Percentiles rank a stretch among this genome's conserved stretches.
phyloP scores from a whole-genome alignment of 2,329 filamentous ascomycete species.

The Diaporthe batatas region DNA sequence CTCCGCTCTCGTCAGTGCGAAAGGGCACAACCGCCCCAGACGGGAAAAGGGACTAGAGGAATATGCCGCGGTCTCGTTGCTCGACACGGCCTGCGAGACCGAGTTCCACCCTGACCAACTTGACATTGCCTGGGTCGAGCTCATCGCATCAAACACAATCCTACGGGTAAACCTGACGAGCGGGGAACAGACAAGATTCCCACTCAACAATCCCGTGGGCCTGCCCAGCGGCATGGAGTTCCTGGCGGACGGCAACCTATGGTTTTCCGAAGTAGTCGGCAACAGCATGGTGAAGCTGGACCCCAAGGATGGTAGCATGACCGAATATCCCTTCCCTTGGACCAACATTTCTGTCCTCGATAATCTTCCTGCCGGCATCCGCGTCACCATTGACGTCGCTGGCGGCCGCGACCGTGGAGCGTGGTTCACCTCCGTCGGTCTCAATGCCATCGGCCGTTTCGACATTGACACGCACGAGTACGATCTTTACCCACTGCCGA shows the following conservation, averaged over 20 bases:
- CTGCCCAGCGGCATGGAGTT: constrained; percentile 31
- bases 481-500: constrained; percentile 2
- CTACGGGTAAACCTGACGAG: constrained; percentile 23
- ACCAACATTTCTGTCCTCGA: constrained; percentile 17
- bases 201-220: constrained; percentile 10
- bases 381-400: constrained; percentile 18
- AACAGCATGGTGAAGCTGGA: constrained; percentile 29
- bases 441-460: constrained; percentile 18
- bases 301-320: constrained; percentile 27
- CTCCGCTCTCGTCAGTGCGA: constrained; percentile 8
- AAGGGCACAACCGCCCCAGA: constrained; percentile 5
- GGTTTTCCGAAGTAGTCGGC: constrained; percentile 25
- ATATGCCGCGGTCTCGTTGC: constrained; percentile 14
- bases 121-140: constrained; percentile 15
- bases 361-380: constrained; percentile 17
- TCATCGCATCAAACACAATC: constrained; percentile 29
- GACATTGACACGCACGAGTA: constrained; percentile 20
- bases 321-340: constrained; percentile 28
- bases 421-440: constrained; percentile 27
- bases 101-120: constrained; percentile 21
- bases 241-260: constrained; percentile 24
- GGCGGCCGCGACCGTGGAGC: constrained; percentile 21
- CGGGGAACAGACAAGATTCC: constrained; percentile 24
- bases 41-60: not conserved
- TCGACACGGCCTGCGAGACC: constrained; percentile 27